These are phyloP conservation scores for Hygrophoropsis aurantiaca DNA, from an alignment of 768 basidiomycete genomes.

Conservation along the genomic window DNA sequence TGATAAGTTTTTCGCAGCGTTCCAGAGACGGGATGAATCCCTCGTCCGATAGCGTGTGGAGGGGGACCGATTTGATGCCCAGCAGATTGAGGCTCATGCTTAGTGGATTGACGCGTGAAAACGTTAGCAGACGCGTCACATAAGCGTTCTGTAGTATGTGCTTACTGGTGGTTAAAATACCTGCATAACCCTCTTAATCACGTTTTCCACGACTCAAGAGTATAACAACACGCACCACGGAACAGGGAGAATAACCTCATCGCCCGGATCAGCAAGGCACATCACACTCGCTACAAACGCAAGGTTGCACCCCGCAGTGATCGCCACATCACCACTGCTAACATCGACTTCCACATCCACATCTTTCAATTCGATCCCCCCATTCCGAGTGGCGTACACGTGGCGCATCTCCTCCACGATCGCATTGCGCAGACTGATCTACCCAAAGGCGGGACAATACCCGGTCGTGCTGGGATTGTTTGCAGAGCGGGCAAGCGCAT, in stretches of 20 bases:
- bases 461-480: slow-evolving; percentile 45
- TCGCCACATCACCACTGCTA: slow-evolving; percentile 53
- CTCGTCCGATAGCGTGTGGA: slow-evolving; percentile 48
- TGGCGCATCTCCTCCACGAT: slow-evolving; percentile 61
- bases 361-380: too few relatives aligned
- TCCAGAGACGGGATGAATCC: slow-evolving; percentile 62
- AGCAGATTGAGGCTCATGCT: slow-evolving; percentile 72
- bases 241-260: slow-evolving; percentile 70
- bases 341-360: slow-evolving; percentile 45
- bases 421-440: slow-evolving; percentile 47
- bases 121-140: background rate
- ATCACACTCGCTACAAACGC: slow-evolving; percentile 64
- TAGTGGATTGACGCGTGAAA: background rate
- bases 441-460: slow-evolving; percentile 63
- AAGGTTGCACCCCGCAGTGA: slow-evolving; percentile 74
- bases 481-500: slow-evolving; percentile 45
- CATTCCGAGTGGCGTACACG: slow-evolving; percentile 45
- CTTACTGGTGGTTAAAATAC: slow-evolving; percentile 70
- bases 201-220: background rate
- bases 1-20: slow-evolving; percentile 52
- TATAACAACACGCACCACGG: slow-evolving; percentile 52
- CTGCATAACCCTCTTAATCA: slow-evolving; percentile 23
- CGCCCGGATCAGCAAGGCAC: slow-evolving; percentile 65
- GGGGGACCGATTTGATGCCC: slow-evolving; percentile 54
- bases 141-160: too few relatives aligned